Percentiles rank a stretch among this genome's conserved stretches.
Conservation (phyloP, 2,329 filamentous ascomycete genomes). For the Mycosphaerella arachidis region DNA sequence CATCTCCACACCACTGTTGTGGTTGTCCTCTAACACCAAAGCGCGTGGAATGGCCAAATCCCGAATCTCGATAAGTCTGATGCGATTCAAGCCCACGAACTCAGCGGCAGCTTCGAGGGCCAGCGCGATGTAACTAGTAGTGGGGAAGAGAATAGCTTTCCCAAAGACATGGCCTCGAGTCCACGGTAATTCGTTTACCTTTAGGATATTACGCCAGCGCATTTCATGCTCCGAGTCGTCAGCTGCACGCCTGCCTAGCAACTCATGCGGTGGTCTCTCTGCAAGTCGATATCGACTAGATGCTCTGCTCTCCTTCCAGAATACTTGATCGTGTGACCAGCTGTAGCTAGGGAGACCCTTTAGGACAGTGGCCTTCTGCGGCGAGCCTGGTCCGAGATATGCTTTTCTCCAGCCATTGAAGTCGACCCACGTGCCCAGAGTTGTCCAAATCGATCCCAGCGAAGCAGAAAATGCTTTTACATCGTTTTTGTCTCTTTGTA, state of each 20-base stretch:
- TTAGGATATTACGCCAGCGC: slow-evolving; percentile 16
- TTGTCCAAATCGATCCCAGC: slow-evolving; percentile 16
- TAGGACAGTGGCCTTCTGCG: background rate
- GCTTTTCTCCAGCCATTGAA: slow-evolving; percentile 15
- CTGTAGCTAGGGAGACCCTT: slow-evolving; percentile 13
- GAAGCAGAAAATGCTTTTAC: slow-evolving; percentile 23
- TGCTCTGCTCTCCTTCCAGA: slow-evolving; percentile 15
- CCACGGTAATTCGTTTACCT: slow-evolving; percentile 30
- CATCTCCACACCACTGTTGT: slow-evolving; percentile 14
- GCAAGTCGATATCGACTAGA: slow-evolving; percentile 12
- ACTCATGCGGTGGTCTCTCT: slow-evolving; percentile 11
- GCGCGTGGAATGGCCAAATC: slow-evolving; percentile 17
- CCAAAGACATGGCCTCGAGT: slow-evolving; percentile 32
- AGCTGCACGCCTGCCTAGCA: slow-evolving; percentile 14
- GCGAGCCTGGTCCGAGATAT: slow-evolving; percentile 7
- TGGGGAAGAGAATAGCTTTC: slow-evolving; percentile 32
- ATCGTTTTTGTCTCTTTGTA: slow-evolving; percentile 27
- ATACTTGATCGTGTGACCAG: slow-evolving; percentile 14
- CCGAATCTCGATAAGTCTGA: slow-evolving; percentile 16
- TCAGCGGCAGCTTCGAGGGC: slow-evolving; percentile 22
- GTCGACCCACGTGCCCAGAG: slow-evolving; percentile 11
- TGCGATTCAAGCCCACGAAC: slow-evolving; percentile 10
- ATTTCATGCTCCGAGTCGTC: slow-evolving; percentile 16
- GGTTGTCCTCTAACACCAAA: slow-evolving; percentile 16
- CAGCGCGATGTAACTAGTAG: slow-evolving; percentile 21